Evolutionary conservation across 768 basidiomycete genomes (phyloP), one percentile per base, ranked within the genome.

Genomic region (Suillus plorans): DNA sequence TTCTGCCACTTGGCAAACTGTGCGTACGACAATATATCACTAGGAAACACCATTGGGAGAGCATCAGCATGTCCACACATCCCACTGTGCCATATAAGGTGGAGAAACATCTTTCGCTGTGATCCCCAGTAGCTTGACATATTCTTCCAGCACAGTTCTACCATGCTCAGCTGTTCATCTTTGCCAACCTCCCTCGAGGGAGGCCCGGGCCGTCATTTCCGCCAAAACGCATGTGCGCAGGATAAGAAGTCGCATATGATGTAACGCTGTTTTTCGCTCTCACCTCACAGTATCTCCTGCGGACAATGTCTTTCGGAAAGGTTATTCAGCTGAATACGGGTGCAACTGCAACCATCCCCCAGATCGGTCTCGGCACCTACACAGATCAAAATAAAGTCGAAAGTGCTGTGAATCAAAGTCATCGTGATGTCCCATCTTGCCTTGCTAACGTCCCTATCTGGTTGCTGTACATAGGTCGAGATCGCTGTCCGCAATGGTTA

Each of bases 321-420:
- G 58, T 64, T 12, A 14, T 84, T 66, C 70, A 74, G 20, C 79
- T 87, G 66, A 77, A 78, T 68, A 80, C 78, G 61, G 87, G 88
- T 3, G 78, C 80, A 49, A 69, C 76, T 3, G 78, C 80, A 49
- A 69, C 76, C 60, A 80, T 95, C 68, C 92, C 91, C 41, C 87
- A 89, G 75, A 86, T 94, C 69, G 94, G 94, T 47, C 81, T 94
- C 42, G 94, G 93, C 6, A 93, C 92, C 20, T 94, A 91, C 63
- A 88, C 91, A 9, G 80, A 88, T 71, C 88, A 88, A 13, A 80
- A 86, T 34, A 90, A 94, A 73, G 92, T 94, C 65, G 88, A 90
- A 76, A 80, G 81, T 42, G 88, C 90, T 52, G 90, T 91, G 73
- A 45, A 78, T 71, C 45, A 31, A 16, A 45, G 28, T 45, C n/a